These are phyloP conservation scores for Centrapalus pauciflorus DNA, from an alignment of 129 eudicot species.

Conservation along the genomic window DNA sequence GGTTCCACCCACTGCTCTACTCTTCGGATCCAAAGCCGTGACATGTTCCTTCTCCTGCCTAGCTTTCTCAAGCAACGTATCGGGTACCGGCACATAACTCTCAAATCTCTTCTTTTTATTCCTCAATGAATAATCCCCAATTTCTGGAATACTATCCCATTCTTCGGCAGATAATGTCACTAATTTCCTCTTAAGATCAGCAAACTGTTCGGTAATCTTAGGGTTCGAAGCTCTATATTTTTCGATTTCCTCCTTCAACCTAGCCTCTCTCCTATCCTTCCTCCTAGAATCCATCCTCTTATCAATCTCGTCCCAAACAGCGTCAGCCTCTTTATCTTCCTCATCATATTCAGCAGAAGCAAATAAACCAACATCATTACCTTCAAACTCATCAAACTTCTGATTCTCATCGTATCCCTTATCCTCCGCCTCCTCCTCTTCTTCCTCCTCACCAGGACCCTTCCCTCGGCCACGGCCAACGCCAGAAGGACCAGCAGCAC, in stretches of 20 bases:
- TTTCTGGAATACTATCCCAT: constrained; percentile 93
- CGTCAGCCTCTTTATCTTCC: constrained; percentile 90
- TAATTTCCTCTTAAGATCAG: constrained; percentile 77
- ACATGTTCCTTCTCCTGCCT: constrained; percentile 92
- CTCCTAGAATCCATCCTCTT: constrained; percentile 83
- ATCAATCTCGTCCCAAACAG: constrained; percentile 86
- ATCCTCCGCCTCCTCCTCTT: constrained; percentile 75
- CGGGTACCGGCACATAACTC: constrained; percentile 87
- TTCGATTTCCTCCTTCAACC: constrained; percentile 81
- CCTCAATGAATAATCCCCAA: constrained; percentile 85
- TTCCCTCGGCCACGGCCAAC: constrained; percentile 68
- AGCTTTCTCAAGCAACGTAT: constrained; percentile 88
- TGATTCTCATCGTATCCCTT: constrained; percentile 93
- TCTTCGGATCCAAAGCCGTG: constrained; percentile 79
- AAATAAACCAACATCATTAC: constrained; percentile 89
- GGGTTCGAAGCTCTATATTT: constrained; percentile 85
- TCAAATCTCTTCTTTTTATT: constrained; percentile 91
- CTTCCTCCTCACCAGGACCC: constrained; percentile 48
- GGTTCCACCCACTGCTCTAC: constrained; percentile 82
- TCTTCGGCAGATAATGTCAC: constrained; percentile 55
- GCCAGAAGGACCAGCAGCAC: constrained; percentile 47
- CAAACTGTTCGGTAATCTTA: constrained; percentile 90
- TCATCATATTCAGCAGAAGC: constrained; percentile 95
- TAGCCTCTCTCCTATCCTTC: constrained; percentile 88
- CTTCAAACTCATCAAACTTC: constrained; percentile 95